Conservation (phyloP, 1,139 yeast genomes). For the Sugiyamaella neomexicana region DNA sequence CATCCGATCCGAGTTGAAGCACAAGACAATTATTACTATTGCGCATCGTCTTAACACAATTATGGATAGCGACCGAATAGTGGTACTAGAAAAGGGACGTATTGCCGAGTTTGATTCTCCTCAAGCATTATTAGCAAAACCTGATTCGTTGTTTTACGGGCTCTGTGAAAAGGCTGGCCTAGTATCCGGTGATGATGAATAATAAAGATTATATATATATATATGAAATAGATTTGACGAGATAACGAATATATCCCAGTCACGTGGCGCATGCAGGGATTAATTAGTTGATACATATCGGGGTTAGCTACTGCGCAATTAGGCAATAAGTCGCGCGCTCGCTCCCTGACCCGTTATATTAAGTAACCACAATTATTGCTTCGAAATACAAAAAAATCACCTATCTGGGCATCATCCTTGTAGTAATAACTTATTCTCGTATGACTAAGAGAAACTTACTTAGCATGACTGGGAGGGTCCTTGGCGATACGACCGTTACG, state of each 20-base stretch:
- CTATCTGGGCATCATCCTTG: no score
- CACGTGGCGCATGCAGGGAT: background rate
- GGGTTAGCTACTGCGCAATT: background rate
- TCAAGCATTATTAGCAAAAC: slow-evolving; percentile 36
- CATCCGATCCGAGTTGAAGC: slow-evolving; percentile 58
- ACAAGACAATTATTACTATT: slow-evolving; percentile 71
- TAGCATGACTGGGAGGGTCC: no score
- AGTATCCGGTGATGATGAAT: slow-evolving; percentile 2
- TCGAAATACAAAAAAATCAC: no score
- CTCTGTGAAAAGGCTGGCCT: slow-evolving; percentile 18
- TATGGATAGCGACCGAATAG: slow-evolving; percentile 69
- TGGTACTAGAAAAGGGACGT: slow-evolving; percentile 33
- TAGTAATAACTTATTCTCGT: no score
- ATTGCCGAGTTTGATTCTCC: slow-evolving; percentile 22
- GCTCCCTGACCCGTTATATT: no score
- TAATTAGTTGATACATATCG: background rate
- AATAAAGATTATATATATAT: background rate
- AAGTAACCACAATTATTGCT: no score
- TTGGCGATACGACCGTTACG: no score
- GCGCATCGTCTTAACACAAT: slow-evolving; percentile 84
- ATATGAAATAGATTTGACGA: background rate
- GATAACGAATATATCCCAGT: background rate
- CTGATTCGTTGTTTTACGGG: slow-evolving; percentile 13
- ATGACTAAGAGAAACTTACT: no score
- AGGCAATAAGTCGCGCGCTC: background rate